These are phyloP conservation scores for Knoxia roxburghii DNA, from an alignment of 257 asterid genomes.

Conservation along the genomic window DNA sequence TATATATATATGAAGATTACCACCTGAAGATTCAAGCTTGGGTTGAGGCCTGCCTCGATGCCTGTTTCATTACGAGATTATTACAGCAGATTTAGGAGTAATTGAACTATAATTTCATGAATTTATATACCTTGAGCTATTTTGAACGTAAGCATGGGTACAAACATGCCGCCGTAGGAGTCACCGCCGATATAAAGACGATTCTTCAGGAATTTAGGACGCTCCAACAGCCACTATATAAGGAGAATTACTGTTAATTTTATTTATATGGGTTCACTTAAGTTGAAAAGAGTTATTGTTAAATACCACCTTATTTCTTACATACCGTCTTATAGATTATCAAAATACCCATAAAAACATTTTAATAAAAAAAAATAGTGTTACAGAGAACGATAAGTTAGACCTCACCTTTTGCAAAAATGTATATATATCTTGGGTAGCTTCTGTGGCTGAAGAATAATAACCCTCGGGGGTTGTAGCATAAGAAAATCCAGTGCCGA, in stretches of 20 bases:
- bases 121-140: no score
- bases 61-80: conserved; percentile 14
- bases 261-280: no score
- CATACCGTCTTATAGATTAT: no score
- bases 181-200: conserved; percentile 35
- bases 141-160: conserved; percentile 31
- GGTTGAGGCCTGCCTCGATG: conserved; percentile 31
- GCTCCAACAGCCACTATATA: conserved; percentile 39
- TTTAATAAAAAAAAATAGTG: no score
- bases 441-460: conserved; percentile 18
- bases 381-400: no score
- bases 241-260: no score
- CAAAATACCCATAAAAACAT: no score
- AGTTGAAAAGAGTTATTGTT: no score
- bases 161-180: conserved; percentile 32
- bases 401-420: conserved; percentile 25
- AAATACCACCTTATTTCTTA: no score
- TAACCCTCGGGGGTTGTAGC: conserved; percentile 14
- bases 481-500: conserved; percentile 30
- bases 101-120: no score
- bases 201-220: conserved; percentile 25
- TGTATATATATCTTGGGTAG: conserved; percentile 8
- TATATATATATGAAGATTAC: no score
- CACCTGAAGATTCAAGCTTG: conserved; percentile 35
- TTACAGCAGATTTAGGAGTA: neutral